These are phyloP conservation scores for Sphaerulina vaccinii DNA, from an alignment of 2,329 filamentous ascomycete genomes.

Conservation along the genomic window DNA sequence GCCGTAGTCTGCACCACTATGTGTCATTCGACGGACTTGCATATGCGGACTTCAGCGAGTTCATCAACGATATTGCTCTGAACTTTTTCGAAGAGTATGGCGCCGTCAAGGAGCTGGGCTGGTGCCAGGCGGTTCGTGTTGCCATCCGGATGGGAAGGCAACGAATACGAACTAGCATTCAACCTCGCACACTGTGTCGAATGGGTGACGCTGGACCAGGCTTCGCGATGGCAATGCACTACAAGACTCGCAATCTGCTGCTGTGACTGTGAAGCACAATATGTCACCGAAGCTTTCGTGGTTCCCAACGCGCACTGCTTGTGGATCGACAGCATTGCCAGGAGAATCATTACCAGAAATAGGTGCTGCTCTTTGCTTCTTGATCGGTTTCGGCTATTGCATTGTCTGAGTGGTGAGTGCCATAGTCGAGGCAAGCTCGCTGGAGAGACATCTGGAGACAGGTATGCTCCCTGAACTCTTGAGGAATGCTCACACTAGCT, in stretches of 20 bases:
- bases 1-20: slow-evolving; percentile 15
- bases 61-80: slow-evolving; percentile 13
- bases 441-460: too few species aligned
- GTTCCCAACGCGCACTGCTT: too few species aligned
- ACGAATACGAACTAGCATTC: slow-evolving; percentile 11
- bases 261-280: not conserved
- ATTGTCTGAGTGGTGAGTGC: too few species aligned
- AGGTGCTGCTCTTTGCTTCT: not conserved
- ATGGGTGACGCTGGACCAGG: slow-evolving; percentile 16
- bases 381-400: too few species aligned
- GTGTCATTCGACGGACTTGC: slow-evolving; percentile 8
- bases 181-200: slow-evolving; percentile 17
- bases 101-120: slow-evolving; percentile 13
- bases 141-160: slow-evolving; percentile 2
- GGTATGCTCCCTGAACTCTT: too few species aligned
- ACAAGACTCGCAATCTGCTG: not conserved
- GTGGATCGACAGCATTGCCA: too few species aligned
- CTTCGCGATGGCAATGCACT: slow-evolving; percentile 6
- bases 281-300: too few species aligned
- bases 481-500: too few species aligned
- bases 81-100: slow-evolving; percentile 19
- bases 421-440: too few species aligned
- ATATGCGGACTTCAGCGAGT: slow-evolving; percentile 11
- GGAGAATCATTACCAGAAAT: too few species aligned
- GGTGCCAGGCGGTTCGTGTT: slow-evolving; percentile 12